These are phyloP conservation scores for Rhamnella rubrinervis DNA, from an alignment of 331 rosid species.

Conservation along the genomic window DNA sequence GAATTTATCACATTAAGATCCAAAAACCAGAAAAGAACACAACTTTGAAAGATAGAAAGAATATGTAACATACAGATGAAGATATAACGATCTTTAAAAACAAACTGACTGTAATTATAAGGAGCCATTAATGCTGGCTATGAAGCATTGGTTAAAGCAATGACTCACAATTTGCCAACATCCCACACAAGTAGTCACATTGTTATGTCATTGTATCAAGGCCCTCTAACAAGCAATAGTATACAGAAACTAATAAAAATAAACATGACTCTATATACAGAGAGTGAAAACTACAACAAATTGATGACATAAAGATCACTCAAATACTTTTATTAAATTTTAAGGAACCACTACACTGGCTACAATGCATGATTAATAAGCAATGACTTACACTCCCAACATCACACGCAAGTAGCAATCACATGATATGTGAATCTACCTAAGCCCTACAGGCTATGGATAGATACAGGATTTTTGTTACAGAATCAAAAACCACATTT, in stretches of 20 bases:
- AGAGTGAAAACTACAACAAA: too few relatives aligned
- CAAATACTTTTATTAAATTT: too few relatives aligned
- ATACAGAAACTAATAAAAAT: too few relatives aligned
- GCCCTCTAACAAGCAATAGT: not conserved
- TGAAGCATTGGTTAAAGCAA: not conserved
- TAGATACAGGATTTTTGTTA: not conserved
- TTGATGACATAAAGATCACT: too few relatives aligned
- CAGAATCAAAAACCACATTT: not conserved
- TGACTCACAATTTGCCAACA: not conserved
- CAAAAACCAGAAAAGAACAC: not conserved
- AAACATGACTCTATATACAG: too few relatives aligned
- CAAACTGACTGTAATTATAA: not conserved
- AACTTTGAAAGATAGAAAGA: not conserved
- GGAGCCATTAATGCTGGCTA: not conserved
- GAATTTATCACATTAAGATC: constrained; percentile 16
- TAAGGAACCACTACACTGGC: too few relatives aligned
- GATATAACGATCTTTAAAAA: not conserved
- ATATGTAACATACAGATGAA: not conserved
- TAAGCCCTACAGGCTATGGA: not conserved
- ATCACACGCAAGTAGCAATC: too few relatives aligned
- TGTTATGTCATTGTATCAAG: not conserved
- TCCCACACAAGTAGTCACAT: not conserved
- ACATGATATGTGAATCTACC: too few relatives aligned
- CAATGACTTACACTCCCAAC: too few relatives aligned
- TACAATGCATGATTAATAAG: too few relatives aligned